Conservation (phyloP, 768 basidiomycete genomes). For the Neoboletus brunneissimus region DNA sequence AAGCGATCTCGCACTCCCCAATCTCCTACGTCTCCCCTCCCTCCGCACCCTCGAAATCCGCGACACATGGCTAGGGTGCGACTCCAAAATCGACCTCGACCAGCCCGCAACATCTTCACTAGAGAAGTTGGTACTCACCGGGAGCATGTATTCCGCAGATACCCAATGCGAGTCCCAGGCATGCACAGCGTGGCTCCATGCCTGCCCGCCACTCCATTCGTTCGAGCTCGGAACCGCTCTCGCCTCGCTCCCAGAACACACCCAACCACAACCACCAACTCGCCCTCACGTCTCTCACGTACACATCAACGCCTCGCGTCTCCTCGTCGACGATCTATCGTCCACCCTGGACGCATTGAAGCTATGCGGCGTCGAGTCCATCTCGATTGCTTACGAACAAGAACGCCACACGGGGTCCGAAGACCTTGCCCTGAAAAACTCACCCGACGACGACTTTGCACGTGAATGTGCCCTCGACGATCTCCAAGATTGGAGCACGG, state of each 20-base stretch:
- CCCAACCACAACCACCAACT: not conserved
- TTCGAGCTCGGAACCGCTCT: constrained; percentile 26
- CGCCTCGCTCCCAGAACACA: constrained; percentile 5
- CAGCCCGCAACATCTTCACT: constrained; percentile 1
- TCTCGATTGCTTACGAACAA: constrained; percentile 24
- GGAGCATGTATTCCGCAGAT: constrained; percentile 29
- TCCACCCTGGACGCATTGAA: constrained; percentile 20
- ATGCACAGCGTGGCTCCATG: constrained; percentile 25
- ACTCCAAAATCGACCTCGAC: constrained; percentile 19
- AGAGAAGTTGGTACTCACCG: constrained; percentile 26
- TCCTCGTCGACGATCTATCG: constrained; percentile 20
- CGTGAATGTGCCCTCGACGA: constrained; percentile 33
- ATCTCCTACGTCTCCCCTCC: constrained; percentile 59
- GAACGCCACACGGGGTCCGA: constrained; percentile 1
- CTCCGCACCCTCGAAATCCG: constrained; percentile 61
- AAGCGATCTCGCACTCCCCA: constrained; percentile 58
- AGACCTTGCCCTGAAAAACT: not conserved
- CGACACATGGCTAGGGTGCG: constrained; percentile 65
- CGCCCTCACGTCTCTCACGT: constrained; percentile 19
- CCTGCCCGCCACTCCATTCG: constrained; percentile 20
- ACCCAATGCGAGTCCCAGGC: constrained; percentile 20
- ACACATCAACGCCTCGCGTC: constrained; percentile 28
- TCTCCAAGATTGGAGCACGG: constrained; percentile 27
- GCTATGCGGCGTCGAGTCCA: constrained; percentile 17
- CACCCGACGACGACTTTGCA: constrained; percentile 22